Evolutionary conservation across 140 eudicot species (phyloP), one percentile per base, ranked within the genome.

Genomic region (Erigeron philadelphicus): DNA sequence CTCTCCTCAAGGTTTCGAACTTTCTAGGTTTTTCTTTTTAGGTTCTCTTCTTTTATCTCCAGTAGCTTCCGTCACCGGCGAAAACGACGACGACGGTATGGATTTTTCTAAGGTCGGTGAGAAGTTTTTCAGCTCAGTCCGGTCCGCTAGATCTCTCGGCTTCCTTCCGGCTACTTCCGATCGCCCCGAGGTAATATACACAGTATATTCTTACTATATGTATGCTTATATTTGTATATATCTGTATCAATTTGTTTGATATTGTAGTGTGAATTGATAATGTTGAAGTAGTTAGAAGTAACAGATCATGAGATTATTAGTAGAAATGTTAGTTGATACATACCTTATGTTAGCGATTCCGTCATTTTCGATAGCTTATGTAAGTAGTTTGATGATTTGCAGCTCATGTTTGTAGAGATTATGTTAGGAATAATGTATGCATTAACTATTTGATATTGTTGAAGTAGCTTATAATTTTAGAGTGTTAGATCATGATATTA

Each of bases 81-180:
- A 21, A 21, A 21, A 63, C 73, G 43, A 16, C 73, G 43, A 16
- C 17, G 54, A 38, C 56, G 93, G 69, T 70, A 93, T 93, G 98
- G 98, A 93, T 83, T 84, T 93, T 44, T 89, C 96, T 4, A 89
- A 87, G 74, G 95, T 93, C 16, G 96, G 98, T 55, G 96, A 93
- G 90, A 89, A 89, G 84, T 80, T 93, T 74, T 80, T 93, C 54
- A 93, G 94, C 68, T 93, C 98, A 44, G 98, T 93, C 46, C 95
- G 98, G 50, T 93, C 98, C n/a, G 98, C 98, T 9, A 85, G 96
- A 78, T 83, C 96, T 67, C 81, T 88, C 49, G 95, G 90, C 44
- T 81, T 93, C 40, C 88, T 93, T 59, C 95, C 95, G 64, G 76
- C 90, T 1, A 38, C 79, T 31, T 83, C 95, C 47, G 96, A 92